Percentiles rank a stretch among this genome's conserved stretches.
phyloP scores from a whole-genome alignment of 805 yeast genomes.

The Candida morakotiae region DNA sequence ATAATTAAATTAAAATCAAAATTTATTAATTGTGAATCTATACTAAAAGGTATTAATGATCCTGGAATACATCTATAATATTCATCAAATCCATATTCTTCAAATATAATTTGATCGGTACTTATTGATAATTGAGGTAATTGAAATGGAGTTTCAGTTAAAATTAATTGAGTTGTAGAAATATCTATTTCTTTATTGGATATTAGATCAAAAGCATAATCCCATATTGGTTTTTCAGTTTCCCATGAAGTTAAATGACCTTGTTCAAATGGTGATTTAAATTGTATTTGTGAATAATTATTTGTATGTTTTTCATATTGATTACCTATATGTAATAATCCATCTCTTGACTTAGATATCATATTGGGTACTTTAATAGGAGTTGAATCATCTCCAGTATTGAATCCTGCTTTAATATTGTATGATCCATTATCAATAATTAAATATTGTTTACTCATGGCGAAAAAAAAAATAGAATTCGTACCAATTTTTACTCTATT shows the following conservation, averaged over 20 bases:
- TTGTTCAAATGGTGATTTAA: conserved; percentile 80
- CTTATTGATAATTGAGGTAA: conserved; percentile 77
- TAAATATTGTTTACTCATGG: conserved; percentile 26
- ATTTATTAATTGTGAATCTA: conserved; percentile 4
- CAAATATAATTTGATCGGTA: conserved; percentile 90
- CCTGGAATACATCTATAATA: conserved; percentile 65
- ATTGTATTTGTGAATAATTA: conserved; percentile 69
- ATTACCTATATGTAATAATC: conserved; percentile 63
- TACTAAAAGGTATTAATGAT: conserved; percentile 35
- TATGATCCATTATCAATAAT: conserved; percentile 91
- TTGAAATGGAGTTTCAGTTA: conserved; percentile 79
- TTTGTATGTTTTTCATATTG: conserved; percentile 60
- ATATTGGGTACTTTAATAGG: conserved; percentile 65
- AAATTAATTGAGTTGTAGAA: conserved; percentile 47
- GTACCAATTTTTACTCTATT: too few relatives aligned
- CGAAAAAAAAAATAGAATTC: background rate
- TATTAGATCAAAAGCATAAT: conserved; percentile 51
- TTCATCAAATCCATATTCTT: conserved; percentile 79
- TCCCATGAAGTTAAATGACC: conserved; percentile 94
- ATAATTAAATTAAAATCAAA: conserved; percentile 73
- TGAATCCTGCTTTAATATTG: conserved; percentile 54
- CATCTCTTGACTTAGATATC: conserved; percentile 71
- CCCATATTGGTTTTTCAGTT: conserved; percentile 86
- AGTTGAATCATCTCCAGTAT: conserved; percentile 12
- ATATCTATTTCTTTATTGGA: conserved; percentile 16